Base-by-base conservation (phyloP, 805 yeast species). In the Clavispora santaluciae region DNA sequence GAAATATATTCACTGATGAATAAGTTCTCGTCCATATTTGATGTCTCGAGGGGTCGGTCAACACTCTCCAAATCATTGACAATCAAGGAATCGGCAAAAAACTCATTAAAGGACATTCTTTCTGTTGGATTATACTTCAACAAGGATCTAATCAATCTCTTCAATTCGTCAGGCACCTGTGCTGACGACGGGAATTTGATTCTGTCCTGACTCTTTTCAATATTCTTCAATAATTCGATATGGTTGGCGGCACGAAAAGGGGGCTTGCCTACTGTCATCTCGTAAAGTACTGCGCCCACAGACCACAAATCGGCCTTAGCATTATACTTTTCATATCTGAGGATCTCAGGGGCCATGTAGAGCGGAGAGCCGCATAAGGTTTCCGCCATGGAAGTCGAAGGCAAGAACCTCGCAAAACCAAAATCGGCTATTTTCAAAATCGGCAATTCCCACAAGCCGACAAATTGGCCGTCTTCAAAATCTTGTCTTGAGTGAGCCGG, bases 281-380 rank as follows among this genome's bases (percentile, higher is more conserved):
- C 99, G 63, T 83, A 93, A 10, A 90, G 67, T 1, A 93, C 98
- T 1, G 98, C 95, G 3, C 99, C 99, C 4, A 91, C 96, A 6
- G 97, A 89, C 99, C 99, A 93, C 48, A 93, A 65, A 59, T 93
- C 99, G 0, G 97, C 98, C 60, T 89, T 90, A 5, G 98, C 99
- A 52, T 90, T 89, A 66, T 93, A 93, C 63, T 89, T 93, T 60
- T 93, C 97, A 57, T 87, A 90, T 48, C 95, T 74, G 52, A 93
- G 69, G 36, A 93, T 93, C 64, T 93, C 99, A 0, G 99, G 99
- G 0, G 99, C 99, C 99, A 93, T 93, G 64, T 93, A 93, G 33
- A 93, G 73, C 3, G 99, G 99, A 9, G 96, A 87, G 1, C 99
- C 99, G 72, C 99, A 93, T 50, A 93, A 70, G 1, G 99, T 93